Evolutionary conservation across 2,329 filamentous ascomycete genomes (phyloP).

Genomic region (Sporothrix luriei): DNA sequence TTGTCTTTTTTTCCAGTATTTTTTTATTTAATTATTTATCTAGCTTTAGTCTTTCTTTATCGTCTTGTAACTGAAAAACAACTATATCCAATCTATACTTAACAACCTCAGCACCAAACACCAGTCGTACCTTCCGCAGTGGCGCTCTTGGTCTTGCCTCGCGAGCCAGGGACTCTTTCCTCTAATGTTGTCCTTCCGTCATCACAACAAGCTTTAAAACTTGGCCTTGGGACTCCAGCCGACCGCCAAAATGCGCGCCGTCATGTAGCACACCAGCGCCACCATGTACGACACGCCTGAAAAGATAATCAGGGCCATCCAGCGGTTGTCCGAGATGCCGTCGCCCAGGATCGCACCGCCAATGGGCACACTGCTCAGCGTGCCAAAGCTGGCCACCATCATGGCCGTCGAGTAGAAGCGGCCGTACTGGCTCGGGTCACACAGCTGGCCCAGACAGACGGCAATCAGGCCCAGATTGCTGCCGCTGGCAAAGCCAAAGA

Average conservation of each 20-base stretch:
- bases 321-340: conserved; percentile 41
- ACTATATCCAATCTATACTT: too few relatives aligned
- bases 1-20: too few relatives aligned
- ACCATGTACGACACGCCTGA: conserved; percentile 45
- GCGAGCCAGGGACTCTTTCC: background rate
- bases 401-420: conserved; percentile 76
- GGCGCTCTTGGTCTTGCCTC: too few relatives aligned
- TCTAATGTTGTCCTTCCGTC: too few relatives aligned
- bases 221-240: conserved; percentile 42
- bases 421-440: conserved; percentile 67
- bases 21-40: too few relatives aligned
- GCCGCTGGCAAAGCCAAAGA: conserved; percentile 80
- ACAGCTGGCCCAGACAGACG: conserved; percentile 81
- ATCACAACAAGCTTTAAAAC: conserved; percentile 36
- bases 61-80: too few relatives aligned
- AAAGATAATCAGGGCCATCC: conserved; percentile 47
- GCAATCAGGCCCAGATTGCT: conserved; percentile 78
- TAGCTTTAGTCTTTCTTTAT: too few relatives aligned
- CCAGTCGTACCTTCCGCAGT: background rate
- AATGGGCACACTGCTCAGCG: conserved; percentile 52
- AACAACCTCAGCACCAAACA: too few relatives aligned
- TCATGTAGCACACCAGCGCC: conserved; percentile 43
- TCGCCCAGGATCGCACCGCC: conserved; percentile 47
- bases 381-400: conserved; percentile 75
- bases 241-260: conserved; percentile 44